Evolutionary conservation across 2,329 filamentous ascomycete species (phyloP), one percentile per base, ranked within the genome.

Genomic region (Drechslerella dactyloides): DNA sequence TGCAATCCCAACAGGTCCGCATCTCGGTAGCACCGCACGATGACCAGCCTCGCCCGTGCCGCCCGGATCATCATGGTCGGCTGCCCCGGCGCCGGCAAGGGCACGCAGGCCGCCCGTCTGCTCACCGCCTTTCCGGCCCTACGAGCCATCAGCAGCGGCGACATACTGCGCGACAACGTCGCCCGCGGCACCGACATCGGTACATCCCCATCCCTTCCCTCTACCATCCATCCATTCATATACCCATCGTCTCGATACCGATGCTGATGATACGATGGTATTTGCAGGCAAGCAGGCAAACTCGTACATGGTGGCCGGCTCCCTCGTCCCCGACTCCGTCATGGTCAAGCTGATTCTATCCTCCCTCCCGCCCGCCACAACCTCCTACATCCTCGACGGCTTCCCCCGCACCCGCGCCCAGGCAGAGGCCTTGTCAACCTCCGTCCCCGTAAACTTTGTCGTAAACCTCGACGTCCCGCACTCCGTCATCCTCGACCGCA

Each of bases 1-100:
- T 37, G 7, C 35, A 37, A 37, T 37, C 35, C 35, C n/a, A n/a
- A n/a, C n/a, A n/a, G n/a, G n/a, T n/a, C n/a, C n/a, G n/a, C n/a
- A n/a, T n/a, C n/a, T n/a, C n/a, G n/a, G n/a, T n/a, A n/a, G n/a
- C n/a, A n/a, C 23, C 24, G n/a, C 52, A 24, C 48, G 19, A 72
- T 65, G 60, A 42, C 51, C 54, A 27, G 40, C 1, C 51, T 72
- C 33, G 55, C 60, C 23, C 68, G 68, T 24, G 93, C 94, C 66
- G 94, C 94, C 61, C 90, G 94, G 74, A 89, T 97, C 74, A 97
- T 99, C 78, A 87, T 99, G 75, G 87, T 99, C 77, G 94, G 94
- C 76, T 93, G 93, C 58, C 94, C 94, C n/a, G 93, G 93, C 68
- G 94, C 96, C 65, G 94, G 94, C 74, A 99, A 99, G 81, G 94